These are phyloP conservation scores for Stagonosporopsis vannaccii DNA, from an alignment of 2,329 filamentous ascomycete species.

Conservation along the genomic window DNA sequence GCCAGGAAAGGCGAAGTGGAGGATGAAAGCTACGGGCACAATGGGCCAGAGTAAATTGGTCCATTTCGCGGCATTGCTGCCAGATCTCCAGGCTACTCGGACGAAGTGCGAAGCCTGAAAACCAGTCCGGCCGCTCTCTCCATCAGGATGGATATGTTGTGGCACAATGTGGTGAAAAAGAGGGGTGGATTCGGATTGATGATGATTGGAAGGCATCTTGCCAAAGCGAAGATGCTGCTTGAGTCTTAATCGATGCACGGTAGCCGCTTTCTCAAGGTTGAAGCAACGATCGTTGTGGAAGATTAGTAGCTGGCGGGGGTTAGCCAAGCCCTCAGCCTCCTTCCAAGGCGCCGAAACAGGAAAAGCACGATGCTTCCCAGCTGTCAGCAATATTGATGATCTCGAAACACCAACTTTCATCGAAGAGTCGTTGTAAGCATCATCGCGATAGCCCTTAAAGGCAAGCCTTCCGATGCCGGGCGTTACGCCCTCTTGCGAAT, in stretches of 20 bases:
- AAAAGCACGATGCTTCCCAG: slow-evolving; percentile 11
- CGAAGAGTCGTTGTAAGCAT: not conserved
- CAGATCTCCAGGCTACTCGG: slow-evolving; percentile 68
- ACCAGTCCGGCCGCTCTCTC: slow-evolving; percentile 73
- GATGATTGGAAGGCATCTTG: slow-evolving; percentile 29
- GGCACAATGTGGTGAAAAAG: slow-evolving; percentile 42
- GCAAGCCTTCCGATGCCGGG: slow-evolving; percentile 11
- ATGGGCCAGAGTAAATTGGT: slow-evolving; percentile 79
- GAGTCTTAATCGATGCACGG: not conserved
- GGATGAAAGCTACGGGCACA: slow-evolving; percentile 72
- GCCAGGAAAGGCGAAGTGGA: slow-evolving; percentile 62
- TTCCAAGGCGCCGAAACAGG: slow-evolving; percentile 18
- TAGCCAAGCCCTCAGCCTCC: slow-evolving; percentile 18
- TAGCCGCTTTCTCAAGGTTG: not conserved
- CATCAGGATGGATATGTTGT: slow-evolving; percentile 55
- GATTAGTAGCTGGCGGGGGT: not conserved
- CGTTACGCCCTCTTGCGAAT: not conserved
- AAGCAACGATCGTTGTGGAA: not conserved
- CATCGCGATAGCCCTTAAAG: not conserved
- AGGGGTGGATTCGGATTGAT: slow-evolving; percentile 37
- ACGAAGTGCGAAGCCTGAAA: slow-evolving; percentile 70
- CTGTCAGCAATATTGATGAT: slow-evolving; percentile 1
- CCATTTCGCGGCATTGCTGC: slow-evolving; percentile 67
- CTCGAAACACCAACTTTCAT: slow-evolving; percentile 8
- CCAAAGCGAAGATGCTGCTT: not conserved